phyloP scores from a whole-genome alignment of 805 yeast genomes.

The Barnettozyma sucrosica region DNA sequence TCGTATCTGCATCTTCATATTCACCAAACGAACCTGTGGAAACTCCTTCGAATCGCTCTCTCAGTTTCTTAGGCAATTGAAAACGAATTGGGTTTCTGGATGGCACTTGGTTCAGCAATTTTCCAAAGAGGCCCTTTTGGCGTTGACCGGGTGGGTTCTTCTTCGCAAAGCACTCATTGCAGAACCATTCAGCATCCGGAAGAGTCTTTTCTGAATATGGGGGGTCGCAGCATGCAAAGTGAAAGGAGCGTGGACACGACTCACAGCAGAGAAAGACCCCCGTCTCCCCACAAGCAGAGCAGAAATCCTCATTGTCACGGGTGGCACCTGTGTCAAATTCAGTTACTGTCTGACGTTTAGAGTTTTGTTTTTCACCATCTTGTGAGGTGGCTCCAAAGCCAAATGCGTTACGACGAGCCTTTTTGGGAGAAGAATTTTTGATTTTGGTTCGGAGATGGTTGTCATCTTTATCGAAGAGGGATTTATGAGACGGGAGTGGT shows the following conservation, averaged over 20 bases:
- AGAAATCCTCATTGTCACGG: slow-evolving; percentile 73
- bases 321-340: slow-evolving; percentile 27
- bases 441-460: slow-evolving; percentile 17
- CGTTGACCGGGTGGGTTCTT: slow-evolving; percentile 30
- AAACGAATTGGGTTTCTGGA: slow-evolving; percentile 61
- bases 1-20: slow-evolving; percentile 58
- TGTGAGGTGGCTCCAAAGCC: slow-evolving; percentile 29
- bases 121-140: slow-evolving; percentile 40
- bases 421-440: slow-evolving; percentile 27
- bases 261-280: slow-evolving; percentile 94
- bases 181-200: slow-evolving; percentile 90
- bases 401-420: slow-evolving; percentile 36
- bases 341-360: slow-evolving; percentile 26
- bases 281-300: slow-evolving; percentile 83
- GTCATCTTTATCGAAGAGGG: slow-evolving; percentile 3
- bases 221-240: slow-evolving; percentile 86
- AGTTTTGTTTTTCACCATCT: slow-evolving; percentile 22
- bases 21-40: slow-evolving; percentile 63
- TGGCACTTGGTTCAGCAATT: slow-evolving; percentile 53
- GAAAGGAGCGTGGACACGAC: slow-evolving; percentile 87
- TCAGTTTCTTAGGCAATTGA: slow-evolving; percentile 58
- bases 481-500: background rate
- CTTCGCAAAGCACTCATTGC: slow-evolving; percentile 64
- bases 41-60: slow-evolving; percentile 72
- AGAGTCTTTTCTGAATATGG: slow-evolving; percentile 68